A percentile compares a stretch with the other conserved stretches of the same genome.
Conservation (phyloP, 148 eudicot genomes). For the Bassia scoparia region DNA sequence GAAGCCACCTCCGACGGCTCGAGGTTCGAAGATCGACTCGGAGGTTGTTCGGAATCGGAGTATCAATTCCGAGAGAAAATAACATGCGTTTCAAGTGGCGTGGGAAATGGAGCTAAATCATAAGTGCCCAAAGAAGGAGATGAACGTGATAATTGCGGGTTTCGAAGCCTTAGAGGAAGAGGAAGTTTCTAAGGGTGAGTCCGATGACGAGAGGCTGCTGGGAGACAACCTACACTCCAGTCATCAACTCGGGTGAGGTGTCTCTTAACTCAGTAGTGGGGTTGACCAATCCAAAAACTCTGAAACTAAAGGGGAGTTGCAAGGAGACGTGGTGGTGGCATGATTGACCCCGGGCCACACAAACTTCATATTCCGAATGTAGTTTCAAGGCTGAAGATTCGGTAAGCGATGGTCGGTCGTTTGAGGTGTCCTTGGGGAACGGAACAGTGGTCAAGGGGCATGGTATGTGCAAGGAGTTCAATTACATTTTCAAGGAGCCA, state of each 20-base stretch:
- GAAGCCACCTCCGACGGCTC: background rate
- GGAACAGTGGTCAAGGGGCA: background rate
- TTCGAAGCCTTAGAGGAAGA: background rate
- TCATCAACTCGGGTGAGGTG: background rate
- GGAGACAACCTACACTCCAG: too few species aligned
- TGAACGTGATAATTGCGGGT: background rate
- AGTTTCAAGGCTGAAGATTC: background rate
- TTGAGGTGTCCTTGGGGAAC: background rate
- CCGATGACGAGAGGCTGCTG: background rate
- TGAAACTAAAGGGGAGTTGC: background rate
- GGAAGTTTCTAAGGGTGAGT: background rate
- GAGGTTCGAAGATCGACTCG: background rate
- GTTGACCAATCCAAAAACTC: background rate
- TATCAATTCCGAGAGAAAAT: background rate
- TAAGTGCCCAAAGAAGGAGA: too few species aligned
- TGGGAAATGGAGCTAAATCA: background rate
- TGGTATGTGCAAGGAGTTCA: background rate
- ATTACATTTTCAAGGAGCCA: background rate
- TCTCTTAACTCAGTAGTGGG: background rate
- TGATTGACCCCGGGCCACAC: background rate
- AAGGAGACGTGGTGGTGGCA: background rate
- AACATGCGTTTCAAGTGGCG: background rate
- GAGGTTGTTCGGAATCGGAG: background rate
- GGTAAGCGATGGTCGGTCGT: rapidly evolving
- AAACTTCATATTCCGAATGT: background rate